A percentile compares a stretch with the other conserved stretches of the same genome.
Conservation (phyloP, 1,284 basidiomycete species). For the Filobasidium uniguttulatum region DNA sequence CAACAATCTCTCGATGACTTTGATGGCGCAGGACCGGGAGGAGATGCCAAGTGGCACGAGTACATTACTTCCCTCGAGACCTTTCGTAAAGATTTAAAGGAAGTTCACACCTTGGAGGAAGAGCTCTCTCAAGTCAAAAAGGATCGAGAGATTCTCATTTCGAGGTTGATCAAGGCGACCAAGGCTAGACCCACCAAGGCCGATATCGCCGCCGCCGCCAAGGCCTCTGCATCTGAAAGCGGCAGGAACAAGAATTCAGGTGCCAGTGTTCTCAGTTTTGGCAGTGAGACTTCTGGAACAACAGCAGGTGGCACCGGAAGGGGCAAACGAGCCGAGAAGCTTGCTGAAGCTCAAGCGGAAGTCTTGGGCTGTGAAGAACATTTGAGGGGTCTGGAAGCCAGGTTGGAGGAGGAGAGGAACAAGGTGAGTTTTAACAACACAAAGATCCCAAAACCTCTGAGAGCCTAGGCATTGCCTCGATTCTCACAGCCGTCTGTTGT, state of each 20-base stretch:
- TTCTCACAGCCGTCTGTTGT: too few species aligned
- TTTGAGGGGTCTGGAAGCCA: constrained; percentile 30
- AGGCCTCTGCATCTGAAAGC: constrained; percentile 11
- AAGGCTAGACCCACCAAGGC: constrained; percentile 32
- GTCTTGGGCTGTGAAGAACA: constrained; percentile 37
- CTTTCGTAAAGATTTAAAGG: constrained; percentile 36
- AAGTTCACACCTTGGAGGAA: constrained; percentile 36
- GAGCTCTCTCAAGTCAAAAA: constrained; percentile 34
- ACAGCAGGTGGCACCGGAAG: constrained; percentile 22
- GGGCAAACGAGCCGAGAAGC: constrained; percentile 28
- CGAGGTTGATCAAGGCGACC: constrained; percentile 35
- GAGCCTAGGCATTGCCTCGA: neutral
- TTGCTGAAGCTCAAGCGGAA: constrained; percentile 36
- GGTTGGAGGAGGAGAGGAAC: constrained; percentile 35
- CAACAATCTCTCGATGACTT: neutral
- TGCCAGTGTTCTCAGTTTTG: constrained; percentile 20
- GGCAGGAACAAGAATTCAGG: constrained; percentile 17
- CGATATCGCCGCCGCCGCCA: constrained; percentile 29
- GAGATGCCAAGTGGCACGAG: constrained; percentile 25
- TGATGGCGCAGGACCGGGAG: neutral
- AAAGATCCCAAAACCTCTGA: too few species aligned
- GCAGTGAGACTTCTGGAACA: constrained; percentile 21
- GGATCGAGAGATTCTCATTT: constrained; percentile 36
- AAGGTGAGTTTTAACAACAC: constrained; percentile 17
- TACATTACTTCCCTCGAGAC: constrained; percentile 31